These are phyloP conservation scores for Pulveroboletus frians DNA, from an alignment of 768 basidiomycete genomes.

Conservation along the genomic window DNA sequence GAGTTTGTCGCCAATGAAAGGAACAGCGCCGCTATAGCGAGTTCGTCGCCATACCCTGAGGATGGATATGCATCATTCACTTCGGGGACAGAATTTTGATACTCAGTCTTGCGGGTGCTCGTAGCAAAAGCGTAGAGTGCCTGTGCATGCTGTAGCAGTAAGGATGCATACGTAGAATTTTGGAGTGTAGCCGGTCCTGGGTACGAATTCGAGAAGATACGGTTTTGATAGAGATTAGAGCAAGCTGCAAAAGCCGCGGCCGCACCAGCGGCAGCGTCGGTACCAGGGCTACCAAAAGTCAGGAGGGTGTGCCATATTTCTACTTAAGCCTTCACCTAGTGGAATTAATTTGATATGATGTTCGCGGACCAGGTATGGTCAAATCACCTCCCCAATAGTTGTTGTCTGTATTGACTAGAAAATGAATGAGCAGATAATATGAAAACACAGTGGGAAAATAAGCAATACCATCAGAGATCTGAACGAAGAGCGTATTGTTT, in stretches of 20 bases:
- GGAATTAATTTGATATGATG: conserved; percentile 73
- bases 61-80: conserved; percentile 65
- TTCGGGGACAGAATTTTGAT: conserved; percentile 66
- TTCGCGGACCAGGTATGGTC: conserved; percentile 67
- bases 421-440: not conserved
- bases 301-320: not conserved
- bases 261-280: conserved; percentile 80
- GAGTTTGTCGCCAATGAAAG: conserved; percentile 68
- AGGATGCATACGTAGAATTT: conserved; percentile 67
- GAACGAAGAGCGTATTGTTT: conserved; percentile 67
- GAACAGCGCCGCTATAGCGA: conserved; percentile 70
- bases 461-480: conserved; percentile 59
- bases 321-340: conserved; percentile 36
- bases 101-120: conserved; percentile 55
- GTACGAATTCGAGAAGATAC: conserved; percentile 48
- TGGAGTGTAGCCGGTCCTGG: conserved; percentile 60
- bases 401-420: conserved; percentile 55
- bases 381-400: conserved; percentile 89
- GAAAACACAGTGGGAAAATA: not conserved
- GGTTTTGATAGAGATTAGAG: conserved; percentile 71
- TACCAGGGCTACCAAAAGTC: conserved; percentile 56
- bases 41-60: conserved; percentile 66
- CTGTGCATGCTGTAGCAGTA: conserved; percentile 68
- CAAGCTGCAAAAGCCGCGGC: conserved; percentile 87
- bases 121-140: conserved; percentile 74